Evolutionary conservation across 2,329 filamentous ascomycete genomes (phyloP), one percentile per base, ranked within the genome.

Genomic region (Botryosphaeria agaves): DNA sequence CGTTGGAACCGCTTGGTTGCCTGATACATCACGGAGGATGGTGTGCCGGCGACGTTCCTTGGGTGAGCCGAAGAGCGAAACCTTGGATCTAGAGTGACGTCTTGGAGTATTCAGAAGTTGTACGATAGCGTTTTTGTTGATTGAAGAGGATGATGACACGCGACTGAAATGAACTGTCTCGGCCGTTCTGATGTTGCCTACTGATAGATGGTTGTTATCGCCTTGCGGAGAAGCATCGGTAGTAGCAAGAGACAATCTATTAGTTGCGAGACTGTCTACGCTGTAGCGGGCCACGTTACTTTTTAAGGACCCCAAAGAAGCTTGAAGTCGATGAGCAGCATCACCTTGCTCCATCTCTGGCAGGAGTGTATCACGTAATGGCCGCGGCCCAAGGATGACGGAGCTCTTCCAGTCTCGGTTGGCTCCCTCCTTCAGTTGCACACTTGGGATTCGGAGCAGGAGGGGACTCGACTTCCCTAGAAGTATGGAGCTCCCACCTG

Each of bases 1-100:
- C 14, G 48, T 47, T 0, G 51, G 50, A 1, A 40, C 42, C 6
- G 36, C 36, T n/a, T 47, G 37, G 23, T 48, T 52, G 5, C 44
- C 46, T 24, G 44, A 49, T 9, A 47, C 44, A 19, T 50, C 43
- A 9, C 47, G 44, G 3, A 53, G 39, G 5, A 45, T 38, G 11
- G 37, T 33, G 19, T 38, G 34, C 33, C 11, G 18, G 9, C 38
- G 36, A 17, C 47, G 43, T 32, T 53, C 44, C 27, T 51, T 41
- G 6, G 58, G 57, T 1, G 58, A 61, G 16, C 58, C 58, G 19
- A 43, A 47, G 1, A 46, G 43, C 14, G 51, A 53, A 1, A 60
- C 53, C 7, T 43, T 43, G 3, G 47, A 45, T 14, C 44, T 43
- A 1, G 45, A 47, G 23, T 39, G 44, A 2, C 48, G 46, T 18